Evolutionary conservation across 768 basidiomycete species (phyloP), one percentile per base, ranked within the genome.

Genomic region (Saitozyma podzolica): DNA sequence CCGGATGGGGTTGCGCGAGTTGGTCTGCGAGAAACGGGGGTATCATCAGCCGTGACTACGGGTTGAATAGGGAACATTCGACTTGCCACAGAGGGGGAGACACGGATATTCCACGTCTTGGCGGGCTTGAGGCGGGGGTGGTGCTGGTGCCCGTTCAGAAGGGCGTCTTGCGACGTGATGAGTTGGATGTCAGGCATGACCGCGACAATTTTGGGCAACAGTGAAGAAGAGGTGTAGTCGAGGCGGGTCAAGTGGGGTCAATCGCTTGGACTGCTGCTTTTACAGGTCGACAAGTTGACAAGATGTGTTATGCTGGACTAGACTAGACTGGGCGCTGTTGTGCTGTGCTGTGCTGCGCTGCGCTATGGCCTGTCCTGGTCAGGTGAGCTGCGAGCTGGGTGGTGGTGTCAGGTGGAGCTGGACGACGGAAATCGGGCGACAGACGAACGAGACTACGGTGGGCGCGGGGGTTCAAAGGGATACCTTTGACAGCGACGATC

Each of bases 1-100:
- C 1, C 77, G 64, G 56, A 78, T 78, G 11, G 74, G 74, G 70
- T 78, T 78, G n/a, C 64, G 63, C 0, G 74, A 74, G 42, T 68
- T 61, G 13, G 52, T 60, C 76, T 78, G 62, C 13, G 17, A 0
- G 19, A 29, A 20, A 40, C 39, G 40, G 17, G 11, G 45, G 45
- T 47, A 13, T 45, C 14, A 40, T 14, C 20, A 54, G 9, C 42
- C n/a, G 7, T 20, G 41, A 0, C 47, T 45, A 40, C 29, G 41
- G 19, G 14, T 39, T 37, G 37, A 37, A 20, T 20, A 43, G 13
- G 8, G 43, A 7, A 49, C 6, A 45, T 6, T 43, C 11, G 47
- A 68, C 75, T 62, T 61, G 74, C 75, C 2, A 72, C 70, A 40
- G 65, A 60, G 4, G 75, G 73, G 17, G 73, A 68, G 4, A 62